Conservation (phyloP, 345 rosid genomes). For the Cardiospermum halicacabum region DNA sequence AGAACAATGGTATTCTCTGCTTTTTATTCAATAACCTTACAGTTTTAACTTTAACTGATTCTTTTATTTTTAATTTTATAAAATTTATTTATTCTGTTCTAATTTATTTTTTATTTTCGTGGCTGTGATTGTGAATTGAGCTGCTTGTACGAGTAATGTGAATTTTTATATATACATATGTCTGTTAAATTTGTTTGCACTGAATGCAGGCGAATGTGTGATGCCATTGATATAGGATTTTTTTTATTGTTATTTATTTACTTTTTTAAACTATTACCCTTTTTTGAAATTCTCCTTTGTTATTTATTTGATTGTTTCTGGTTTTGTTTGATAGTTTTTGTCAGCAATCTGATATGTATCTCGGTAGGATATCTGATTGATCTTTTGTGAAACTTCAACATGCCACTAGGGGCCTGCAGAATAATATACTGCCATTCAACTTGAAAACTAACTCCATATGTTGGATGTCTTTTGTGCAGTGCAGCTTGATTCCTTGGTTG, state of each 20-base stretch:
- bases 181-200: not conserved
- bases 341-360: not conserved
- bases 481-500: not conserved
- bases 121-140: not conserved
- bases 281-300: too few species aligned
- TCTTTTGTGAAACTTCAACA: not conserved
- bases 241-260: not conserved
- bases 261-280: too few species aligned
- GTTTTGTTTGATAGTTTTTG: not conserved
- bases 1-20: conserved; percentile 67
- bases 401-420: not conserved
- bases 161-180: not conserved
- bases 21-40: too few species aligned
- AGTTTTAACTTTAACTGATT: not conserved
- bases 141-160: not conserved
- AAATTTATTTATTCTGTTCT: not conserved
- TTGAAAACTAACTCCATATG: not conserved
- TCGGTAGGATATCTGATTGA: not conserved
- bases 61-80: not conserved
- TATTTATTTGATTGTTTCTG: not conserved
- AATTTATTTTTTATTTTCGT: not conserved
- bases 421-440: not conserved
- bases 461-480: not conserved
- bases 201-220: not conserved
- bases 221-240: not conserved